Percentiles rank a stretch among this genome's conserved stretches.
Evolutionary conservation across 495 filamentous ascomycete species (phyloP).

Genomic region (Talaromyces liani): DNA sequence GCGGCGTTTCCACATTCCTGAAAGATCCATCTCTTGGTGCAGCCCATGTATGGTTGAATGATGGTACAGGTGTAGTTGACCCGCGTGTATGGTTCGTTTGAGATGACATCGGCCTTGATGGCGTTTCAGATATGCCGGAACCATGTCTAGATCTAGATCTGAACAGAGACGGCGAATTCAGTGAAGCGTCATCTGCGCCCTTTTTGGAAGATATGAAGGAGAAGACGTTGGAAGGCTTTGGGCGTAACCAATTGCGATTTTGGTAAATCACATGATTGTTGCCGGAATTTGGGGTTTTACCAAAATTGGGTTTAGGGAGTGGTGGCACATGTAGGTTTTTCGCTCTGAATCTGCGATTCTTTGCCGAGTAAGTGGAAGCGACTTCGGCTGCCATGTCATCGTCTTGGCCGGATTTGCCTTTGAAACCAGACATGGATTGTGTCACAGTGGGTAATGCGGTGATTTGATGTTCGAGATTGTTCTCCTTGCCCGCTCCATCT

Average conservation of each 20-base stretch:
- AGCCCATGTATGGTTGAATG: slow-evolving; percentile 1
- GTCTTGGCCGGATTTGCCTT: background rate
- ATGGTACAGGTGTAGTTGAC: background rate
- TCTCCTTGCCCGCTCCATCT: slow-evolving; percentile 3
- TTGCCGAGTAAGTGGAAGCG: slow-evolving; percentile 3
- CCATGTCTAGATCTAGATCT: background rate
- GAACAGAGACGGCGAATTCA: background rate
- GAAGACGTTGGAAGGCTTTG: background rate
- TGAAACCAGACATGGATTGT: background rate
- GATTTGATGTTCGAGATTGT: slow-evolving; percentile 24
- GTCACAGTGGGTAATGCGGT: slow-evolving; percentile 30
- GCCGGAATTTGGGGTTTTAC: background rate
- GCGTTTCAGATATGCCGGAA: background rate
- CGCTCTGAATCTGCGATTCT: background rate
- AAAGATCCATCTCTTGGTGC: background rate
- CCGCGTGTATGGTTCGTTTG: background rate
- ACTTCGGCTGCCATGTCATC: slow-evolving; percentile 7
- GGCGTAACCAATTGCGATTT: background rate
- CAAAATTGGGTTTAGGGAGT: slow-evolving; percentile 1
- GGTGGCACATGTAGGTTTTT: background rate
- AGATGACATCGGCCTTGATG: background rate
- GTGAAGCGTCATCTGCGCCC: background rate
- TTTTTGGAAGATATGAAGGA: slow-evolving; percentile 5
- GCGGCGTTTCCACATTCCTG: background rate
- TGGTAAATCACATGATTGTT: background rate